Evolutionary conservation across 1,284 basidiomycete species (phyloP).

Genomic region (Sanghuangporus weigelae): DNA sequence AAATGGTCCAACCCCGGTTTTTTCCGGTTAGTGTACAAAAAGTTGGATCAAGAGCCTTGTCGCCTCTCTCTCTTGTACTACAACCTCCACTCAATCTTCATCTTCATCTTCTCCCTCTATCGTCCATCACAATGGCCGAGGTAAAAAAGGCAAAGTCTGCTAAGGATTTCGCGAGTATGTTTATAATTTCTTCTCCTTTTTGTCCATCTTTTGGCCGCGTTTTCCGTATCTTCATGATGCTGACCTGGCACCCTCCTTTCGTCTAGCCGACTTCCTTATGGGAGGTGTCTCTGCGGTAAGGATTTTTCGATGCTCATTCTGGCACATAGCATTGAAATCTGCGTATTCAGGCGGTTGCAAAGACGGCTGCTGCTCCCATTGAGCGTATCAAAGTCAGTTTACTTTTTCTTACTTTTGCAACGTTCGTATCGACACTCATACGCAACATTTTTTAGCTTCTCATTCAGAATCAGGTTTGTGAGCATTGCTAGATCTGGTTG

Average conservation of each 20-base stretch:
- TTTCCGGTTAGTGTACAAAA: slow-evolving; percentile 27
- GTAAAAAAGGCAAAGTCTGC: slow-evolving; percentile 72
- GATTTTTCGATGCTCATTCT: slow-evolving; percentile 18
- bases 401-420: background rate
- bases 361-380: slow-evolving; percentile 97
- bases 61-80: slow-evolving; percentile 30
- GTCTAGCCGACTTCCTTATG: slow-evolving; percentile 83
- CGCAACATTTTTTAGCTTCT: slow-evolving; percentile 50
- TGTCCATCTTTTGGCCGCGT: slow-evolving; percentile 14
- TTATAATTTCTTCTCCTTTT: slow-evolving; percentile 15
- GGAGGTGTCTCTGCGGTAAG: slow-evolving; percentile 86
- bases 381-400: slow-evolving; percentile 82
- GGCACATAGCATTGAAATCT: slow-evolving; percentile 17
- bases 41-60: slow-evolving; percentile 27
- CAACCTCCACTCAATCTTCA: slow-evolving; percentile 45
- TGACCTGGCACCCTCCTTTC: slow-evolving; percentile 31
- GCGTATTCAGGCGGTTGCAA: slow-evolving; percentile 77
- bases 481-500: background rate
- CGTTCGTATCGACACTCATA: background rate
- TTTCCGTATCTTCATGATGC: slow-evolving; percentile 21
- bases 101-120: slow-evolving; percentile 29
- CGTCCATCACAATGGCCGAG: slow-evolving; percentile 66
- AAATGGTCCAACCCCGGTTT: slow-evolving; percentile 30
- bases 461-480: slow-evolving; percentile 82
- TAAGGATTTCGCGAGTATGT: slow-evolving; percentile 73